Percentiles rank a stretch among this genome's conserved stretches.
Evolutionary conservation across 1,284 basidiomycete species (phyloP).

Genomic region (Irpex sp.): DNA sequence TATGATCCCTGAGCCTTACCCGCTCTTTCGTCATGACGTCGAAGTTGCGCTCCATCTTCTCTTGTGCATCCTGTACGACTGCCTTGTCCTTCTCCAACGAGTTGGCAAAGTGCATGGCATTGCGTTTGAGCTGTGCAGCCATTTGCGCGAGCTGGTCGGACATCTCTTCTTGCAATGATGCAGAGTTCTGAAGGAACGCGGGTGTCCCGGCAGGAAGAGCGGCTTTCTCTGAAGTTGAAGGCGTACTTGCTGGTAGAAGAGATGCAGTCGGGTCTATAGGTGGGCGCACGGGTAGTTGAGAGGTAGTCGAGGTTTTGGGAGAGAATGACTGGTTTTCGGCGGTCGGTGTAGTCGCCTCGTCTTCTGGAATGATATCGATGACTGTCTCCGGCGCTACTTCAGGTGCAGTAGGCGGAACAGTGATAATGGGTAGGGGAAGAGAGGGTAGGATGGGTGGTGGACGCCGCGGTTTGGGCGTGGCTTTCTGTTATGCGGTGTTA

Average conservation of each 20-base stretch:
- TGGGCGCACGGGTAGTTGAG: conserved; percentile 8
- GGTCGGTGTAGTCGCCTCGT: not conserved
- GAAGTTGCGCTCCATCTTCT: conserved; percentile 69
- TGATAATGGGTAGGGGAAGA: not conserved
- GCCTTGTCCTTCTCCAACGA: conserved; percentile 63
- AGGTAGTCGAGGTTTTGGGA: not conserved
- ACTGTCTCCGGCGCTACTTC: not conserved
- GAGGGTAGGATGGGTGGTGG: not conserved
- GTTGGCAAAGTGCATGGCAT: conserved; percentile 67
- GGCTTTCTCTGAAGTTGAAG: conserved; percentile 18
- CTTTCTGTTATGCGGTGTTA: not conserved
- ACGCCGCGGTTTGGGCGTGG: not conserved
- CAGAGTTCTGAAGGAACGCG: conserved; percentile 52
- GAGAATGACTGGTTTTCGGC: not conserved
- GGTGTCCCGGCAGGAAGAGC: conserved; percentile 29
- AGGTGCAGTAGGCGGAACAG: not conserved
- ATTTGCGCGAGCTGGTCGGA: conserved; percentile 71
- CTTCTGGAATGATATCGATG: not conserved
- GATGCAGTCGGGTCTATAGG: conserved; percentile 17
- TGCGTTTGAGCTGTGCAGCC: conserved; percentile 74
- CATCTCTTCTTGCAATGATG: conserved; percentile 66
- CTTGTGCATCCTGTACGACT: conserved; percentile 54
- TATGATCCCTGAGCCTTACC: conserved; percentile 57
- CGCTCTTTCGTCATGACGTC: conserved; percentile 68
- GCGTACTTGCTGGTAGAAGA: conserved; percentile 24